Conservation (phyloP, 1,284 basidiomycete species). For the Rhodotorula sp. region DNA sequence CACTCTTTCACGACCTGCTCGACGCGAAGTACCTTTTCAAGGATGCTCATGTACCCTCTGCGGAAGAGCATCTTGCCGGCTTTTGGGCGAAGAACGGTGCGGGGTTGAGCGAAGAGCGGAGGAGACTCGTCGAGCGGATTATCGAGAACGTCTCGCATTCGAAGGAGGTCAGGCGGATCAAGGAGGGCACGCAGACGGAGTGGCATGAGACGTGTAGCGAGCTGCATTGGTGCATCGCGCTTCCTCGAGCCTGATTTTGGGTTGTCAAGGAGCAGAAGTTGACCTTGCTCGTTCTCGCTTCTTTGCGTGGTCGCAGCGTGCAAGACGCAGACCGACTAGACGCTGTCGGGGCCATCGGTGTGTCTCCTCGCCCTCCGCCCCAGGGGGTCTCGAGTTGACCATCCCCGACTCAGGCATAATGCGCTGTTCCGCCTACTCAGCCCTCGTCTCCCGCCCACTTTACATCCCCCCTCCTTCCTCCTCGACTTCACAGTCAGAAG, state of each 20-base stretch:
- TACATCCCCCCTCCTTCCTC: conserved; percentile 49
- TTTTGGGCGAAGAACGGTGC: conserved; percentile 14
- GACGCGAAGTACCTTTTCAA: conserved; percentile 72
- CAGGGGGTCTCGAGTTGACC: background rate
- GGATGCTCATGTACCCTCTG: background rate
- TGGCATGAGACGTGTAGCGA: conserved; percentile 78
- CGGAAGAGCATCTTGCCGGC: conserved; percentile 1
- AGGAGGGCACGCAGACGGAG: conserved; percentile 41
- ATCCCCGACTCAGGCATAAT: conserved; percentile 63
- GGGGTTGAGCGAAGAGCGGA: conserved; percentile 23
- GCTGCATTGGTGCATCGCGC: conserved; percentile 61
- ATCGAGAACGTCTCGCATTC: conserved; percentile 82
- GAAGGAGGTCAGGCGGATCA: conserved; percentile 65
- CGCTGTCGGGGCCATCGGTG: conserved; percentile 86
- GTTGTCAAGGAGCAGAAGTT: no score
- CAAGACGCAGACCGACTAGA: conserved; percentile 91
- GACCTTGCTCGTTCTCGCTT: background rate
- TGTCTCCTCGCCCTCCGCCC: conserved; percentile 33
- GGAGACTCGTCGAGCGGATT: conserved; percentile 54
- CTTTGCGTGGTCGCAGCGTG: conserved; percentile 51
- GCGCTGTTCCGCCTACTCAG: conserved; percentile 78
- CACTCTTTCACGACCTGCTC: conserved; percentile 82
- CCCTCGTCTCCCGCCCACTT: conserved; percentile 64
- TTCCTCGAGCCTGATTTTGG: no score
- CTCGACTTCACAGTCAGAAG: conserved; percentile 54